A percentile compares a stretch with the other conserved stretches of the same genome.
Evolutionary conservation across 352 stramenopile genomes (phyloP).

Genomic region (Aphanomyces euteiches): DNA sequence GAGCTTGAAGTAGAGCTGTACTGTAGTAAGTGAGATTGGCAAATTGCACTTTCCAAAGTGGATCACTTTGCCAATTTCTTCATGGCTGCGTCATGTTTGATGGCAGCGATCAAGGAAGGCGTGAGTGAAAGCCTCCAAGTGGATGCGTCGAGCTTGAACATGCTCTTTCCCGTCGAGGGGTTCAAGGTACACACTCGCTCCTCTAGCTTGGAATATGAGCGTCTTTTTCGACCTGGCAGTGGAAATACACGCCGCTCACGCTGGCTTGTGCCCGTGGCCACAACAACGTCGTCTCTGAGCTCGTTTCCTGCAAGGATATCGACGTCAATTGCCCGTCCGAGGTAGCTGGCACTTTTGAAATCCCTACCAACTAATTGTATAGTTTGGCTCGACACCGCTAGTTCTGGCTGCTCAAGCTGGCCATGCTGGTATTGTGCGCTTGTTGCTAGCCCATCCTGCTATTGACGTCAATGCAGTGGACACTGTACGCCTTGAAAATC

Average conservation of each 20-base stretch:
- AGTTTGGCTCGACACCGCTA: neutral
- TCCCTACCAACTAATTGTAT: neutral
- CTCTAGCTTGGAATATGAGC: neutral
- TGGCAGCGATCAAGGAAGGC: no score
- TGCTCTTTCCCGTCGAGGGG: neutral
- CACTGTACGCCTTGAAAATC: neutral
- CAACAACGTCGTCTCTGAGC: neutral
- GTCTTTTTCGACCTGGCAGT: neutral
- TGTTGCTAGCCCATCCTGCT: neutral
- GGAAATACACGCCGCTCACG: neutral
- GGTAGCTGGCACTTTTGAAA: neutral
- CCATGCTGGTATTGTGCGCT: neutral
- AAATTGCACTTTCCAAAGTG: no score
- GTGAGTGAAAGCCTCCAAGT: no score
- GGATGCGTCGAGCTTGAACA: no score
- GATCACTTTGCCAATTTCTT: no score
- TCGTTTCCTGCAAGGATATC: neutral
- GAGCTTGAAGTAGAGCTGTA: no score
- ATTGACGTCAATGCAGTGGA: neutral
- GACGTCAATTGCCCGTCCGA: neutral
- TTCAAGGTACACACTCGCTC: neutral
- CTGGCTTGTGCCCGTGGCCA: neutral
- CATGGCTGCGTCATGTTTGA: no score
- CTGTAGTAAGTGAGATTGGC: no score
- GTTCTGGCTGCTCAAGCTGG: neutral